Evolutionary conservation across 1,284 basidiomycete genomes (phyloP).

Genomic region (Puccinia hordei): DNA sequence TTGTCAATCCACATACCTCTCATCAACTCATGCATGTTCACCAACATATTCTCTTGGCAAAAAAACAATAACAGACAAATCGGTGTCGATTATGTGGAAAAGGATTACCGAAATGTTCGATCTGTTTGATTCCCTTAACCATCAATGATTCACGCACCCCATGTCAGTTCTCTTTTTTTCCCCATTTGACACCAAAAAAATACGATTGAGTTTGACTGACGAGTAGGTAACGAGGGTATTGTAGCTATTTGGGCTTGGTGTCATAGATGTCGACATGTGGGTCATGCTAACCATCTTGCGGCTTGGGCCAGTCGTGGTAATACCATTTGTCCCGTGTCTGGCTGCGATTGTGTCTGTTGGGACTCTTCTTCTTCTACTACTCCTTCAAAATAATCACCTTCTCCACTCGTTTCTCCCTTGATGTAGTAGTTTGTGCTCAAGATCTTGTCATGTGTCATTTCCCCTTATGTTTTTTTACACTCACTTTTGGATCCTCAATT

Average conservation of each 20-base stretch:
- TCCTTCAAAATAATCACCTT: no score
- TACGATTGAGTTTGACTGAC: background rate
- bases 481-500: no score
- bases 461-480: no score
- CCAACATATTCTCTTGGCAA: no score
- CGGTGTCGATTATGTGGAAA: slow-evolving; percentile 37
- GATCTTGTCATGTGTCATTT: no score
- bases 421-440: no score
- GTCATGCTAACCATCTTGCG: slow-evolving; percentile 36
- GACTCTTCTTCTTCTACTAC: background rate
- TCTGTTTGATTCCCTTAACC: slow-evolving; percentile 29
- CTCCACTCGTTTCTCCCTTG: no score
- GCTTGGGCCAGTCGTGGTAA: slow-evolving; percentile 29
- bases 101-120: slow-evolving; percentile 39
- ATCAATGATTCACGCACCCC: background rate
- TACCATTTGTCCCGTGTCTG: slow-evolving; percentile 36
- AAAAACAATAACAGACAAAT: slow-evolving; percentile 12
- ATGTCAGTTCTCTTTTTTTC: background rate
- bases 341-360: slow-evolving; percentile 48
- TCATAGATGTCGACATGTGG: slow-evolving; percentile 42
- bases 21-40: no score
- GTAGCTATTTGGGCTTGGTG: slow-evolving; percentile 38
- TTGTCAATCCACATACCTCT: no score
- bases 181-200: background rate
- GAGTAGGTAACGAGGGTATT: background rate